phyloP scores from a whole-genome alignment of 1,284 basidiomycete species.

The Melampsora occidentalis region DNA sequence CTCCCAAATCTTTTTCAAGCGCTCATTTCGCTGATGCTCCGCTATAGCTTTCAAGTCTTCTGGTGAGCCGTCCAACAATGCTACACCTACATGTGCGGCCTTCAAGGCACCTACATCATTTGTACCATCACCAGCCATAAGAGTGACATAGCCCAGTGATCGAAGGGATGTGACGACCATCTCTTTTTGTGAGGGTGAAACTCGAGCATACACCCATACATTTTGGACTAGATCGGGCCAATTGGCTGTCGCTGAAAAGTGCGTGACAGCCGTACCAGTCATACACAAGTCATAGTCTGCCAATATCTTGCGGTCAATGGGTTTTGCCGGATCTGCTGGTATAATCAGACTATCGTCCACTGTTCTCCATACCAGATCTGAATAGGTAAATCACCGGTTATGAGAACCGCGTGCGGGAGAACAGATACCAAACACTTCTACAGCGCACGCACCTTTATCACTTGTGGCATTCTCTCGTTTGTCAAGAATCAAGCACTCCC shows the following conservation, averaged over 20 bases:
- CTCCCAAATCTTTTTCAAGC: conserved; percentile 92
- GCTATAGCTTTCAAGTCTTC: conserved; percentile 90
- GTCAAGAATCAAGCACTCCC: conserved; percentile 85
- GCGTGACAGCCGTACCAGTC: conserved; percentile 84
- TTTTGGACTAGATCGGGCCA: conserved; percentile 81
- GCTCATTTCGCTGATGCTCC: conserved; percentile 79
- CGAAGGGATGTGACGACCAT: conserved; percentile 83
- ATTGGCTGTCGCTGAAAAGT: conserved; percentile 63
- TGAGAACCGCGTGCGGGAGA: neutral
- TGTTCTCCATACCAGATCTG: conserved; percentile 57
- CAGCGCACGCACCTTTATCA: conserved; percentile 61
- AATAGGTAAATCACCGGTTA: conserved; percentile 56
- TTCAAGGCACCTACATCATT: conserved; percentile 96
- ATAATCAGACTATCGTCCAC: conserved; percentile 84
- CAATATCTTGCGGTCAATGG: conserved; percentile 73
- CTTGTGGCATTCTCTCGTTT: conserved; percentile 72
- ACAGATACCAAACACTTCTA: neutral
- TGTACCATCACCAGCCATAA: conserved; percentile 96
- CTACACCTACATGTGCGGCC: conserved; percentile 91
- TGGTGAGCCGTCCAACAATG: conserved; percentile 80
- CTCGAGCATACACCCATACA: conserved; percentile 94
- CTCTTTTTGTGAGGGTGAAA: conserved; percentile 92
- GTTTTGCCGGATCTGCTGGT: conserved; percentile 70
- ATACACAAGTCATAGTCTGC: conserved; percentile 87
- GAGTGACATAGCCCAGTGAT: conserved; percentile 77